Evolutionary conservation across 495 filamentous ascomycete genomes (phyloP).

Genomic region (Annulohypoxylon bovei): DNA sequence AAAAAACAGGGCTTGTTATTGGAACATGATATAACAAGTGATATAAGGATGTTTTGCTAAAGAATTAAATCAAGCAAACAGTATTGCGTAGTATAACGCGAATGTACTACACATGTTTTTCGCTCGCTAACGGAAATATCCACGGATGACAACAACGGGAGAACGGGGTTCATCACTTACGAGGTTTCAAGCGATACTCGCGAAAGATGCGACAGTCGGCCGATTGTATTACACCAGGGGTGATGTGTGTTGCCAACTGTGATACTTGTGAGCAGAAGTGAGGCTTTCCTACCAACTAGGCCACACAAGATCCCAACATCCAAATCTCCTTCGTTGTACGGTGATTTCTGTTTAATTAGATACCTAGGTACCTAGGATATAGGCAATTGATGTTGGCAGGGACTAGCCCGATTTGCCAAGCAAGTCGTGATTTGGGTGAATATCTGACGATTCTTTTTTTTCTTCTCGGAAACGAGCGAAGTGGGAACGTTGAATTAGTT

Average conservation of each 20-base stretch:
- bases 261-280: slow-evolving; percentile 6
- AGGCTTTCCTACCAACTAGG: slow-evolving; percentile 12
- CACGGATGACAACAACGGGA: slow-evolving; percentile 2
- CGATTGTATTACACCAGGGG: slow-evolving; percentile 20
- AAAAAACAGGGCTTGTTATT: slow-evolving; percentile 13
- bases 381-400: slow-evolving; percentile 11
- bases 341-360: slow-evolving; percentile 31
- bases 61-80: slow-evolving; percentile 14
- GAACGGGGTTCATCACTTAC: slow-evolving; percentile 20
- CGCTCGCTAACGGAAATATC: slow-evolving; percentile 6
- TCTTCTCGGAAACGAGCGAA: slow-evolving; percentile 33
- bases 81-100: slow-evolving; percentile 12
- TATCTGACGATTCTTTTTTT: slow-evolving; percentile 20
- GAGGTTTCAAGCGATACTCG: slow-evolving; percentile 16
- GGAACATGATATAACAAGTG: no score
- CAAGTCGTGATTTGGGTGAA: slow-evolving; percentile 5
- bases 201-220: slow-evolving; percentile 24
- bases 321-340: neutral
- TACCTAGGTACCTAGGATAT: slow-evolving; percentile 13
- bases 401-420: slow-evolving; percentile 30
- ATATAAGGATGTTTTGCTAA: neutral
- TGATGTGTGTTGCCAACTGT: slow-evolving; percentile 28
- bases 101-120: neutral
- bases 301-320: slow-evolving; percentile 17
- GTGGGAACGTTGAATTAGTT: slow-evolving; percentile 27